Percentiles rank a stretch among this genome's conserved stretches.
Conservation (phyloP, 2,329 filamentous ascomycete species). For the Spiromastix sp. region DNA sequence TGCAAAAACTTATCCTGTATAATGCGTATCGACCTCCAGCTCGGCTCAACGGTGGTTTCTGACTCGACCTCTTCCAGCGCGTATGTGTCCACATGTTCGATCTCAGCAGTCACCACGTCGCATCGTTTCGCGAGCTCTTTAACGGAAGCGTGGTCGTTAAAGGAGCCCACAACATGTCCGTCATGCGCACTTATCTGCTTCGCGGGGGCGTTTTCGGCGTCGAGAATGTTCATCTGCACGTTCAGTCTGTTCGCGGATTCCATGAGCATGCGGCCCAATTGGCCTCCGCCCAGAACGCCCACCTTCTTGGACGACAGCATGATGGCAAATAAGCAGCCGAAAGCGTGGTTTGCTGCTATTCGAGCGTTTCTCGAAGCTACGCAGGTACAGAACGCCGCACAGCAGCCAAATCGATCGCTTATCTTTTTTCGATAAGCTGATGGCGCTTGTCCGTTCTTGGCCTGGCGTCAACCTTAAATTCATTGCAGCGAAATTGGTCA, state of each 20-base stretch:
- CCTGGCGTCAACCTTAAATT: too few species aligned
- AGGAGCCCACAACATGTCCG: constrained; percentile 72
- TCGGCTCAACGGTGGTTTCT: constrained; percentile 61
- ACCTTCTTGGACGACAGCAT: constrained; percentile 17
- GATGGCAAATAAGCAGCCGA: too few species aligned
- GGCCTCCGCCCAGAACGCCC: constrained; percentile 52
- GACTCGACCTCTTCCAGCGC: constrained; percentile 71
- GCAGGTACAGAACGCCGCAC: too few species aligned
- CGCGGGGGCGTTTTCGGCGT: constrained; percentile 65
- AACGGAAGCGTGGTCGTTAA: constrained; percentile 73
- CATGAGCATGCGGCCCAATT: constrained; percentile 86
- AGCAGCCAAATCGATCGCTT: too few species aligned
- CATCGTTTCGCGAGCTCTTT: constrained; percentile 64
- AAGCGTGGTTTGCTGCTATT: too few species aligned
- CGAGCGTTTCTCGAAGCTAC: too few species aligned
- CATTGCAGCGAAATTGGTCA: too few species aligned
- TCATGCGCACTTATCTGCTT: constrained; percentile 73
- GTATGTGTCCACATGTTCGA: constrained; percentile 88
- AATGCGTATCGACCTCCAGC: constrained; percentile 72
- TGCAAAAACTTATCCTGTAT: constrained; percentile 94
- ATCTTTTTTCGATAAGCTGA: not conserved
- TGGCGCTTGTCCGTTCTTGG: not conserved
- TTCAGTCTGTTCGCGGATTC: constrained; percentile 75
- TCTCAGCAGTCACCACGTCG: constrained; percentile 84
- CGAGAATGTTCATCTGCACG: constrained; percentile 68